phyloP scores from a whole-genome alignment of 768 basidiomycete species.

The Paxillus rubicundulus region DNA sequence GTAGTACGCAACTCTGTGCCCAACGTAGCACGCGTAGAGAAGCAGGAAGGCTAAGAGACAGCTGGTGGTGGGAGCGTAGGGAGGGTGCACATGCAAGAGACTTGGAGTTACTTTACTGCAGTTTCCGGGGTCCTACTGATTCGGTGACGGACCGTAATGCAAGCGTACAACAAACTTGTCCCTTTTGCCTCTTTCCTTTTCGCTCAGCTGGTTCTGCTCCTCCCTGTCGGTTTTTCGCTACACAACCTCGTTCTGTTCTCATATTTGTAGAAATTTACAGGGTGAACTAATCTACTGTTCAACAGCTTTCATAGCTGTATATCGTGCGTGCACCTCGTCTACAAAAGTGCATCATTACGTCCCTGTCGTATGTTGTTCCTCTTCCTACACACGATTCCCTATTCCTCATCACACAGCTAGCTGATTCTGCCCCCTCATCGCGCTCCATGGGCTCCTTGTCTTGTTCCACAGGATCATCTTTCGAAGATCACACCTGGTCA shows the following conservation, averaged over 20 bases:
- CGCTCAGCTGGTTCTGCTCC: constrained; percentile 6
- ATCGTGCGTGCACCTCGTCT: not conserved
- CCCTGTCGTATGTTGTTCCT: not conserved
- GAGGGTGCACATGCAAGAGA: too few species aligned
- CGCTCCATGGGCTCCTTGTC: constrained; percentile 35
- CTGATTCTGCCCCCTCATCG: constrained; percentile 4
- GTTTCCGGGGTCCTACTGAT: constrained; percentile 17
- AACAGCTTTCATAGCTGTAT: not conserved
- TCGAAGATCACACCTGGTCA: constrained; percentile 34
- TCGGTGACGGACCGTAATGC: constrained; percentile 12
- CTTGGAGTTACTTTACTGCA: not conserved
- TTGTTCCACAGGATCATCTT: constrained; percentile 27
- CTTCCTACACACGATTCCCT: not conserved
- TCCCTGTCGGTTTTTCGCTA: constrained; percentile 1
- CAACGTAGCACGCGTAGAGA: too few species aligned
- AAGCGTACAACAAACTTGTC: not conserved
- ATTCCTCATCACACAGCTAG: not conserved
- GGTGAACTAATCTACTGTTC: not conserved
- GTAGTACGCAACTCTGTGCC: not conserved
- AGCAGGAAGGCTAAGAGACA: too few species aligned
- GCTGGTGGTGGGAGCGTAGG: too few species aligned
- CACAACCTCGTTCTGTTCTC: not conserved
- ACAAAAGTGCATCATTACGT: constrained; percentile 3
- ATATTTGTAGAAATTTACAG: constrained; percentile 14
- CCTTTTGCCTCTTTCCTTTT: constrained; percentile 10